Evolutionary conservation across 805 yeast genomes (phyloP), one percentile per base, ranked within the genome.

Genomic region (Candida nemodendra): DNA sequence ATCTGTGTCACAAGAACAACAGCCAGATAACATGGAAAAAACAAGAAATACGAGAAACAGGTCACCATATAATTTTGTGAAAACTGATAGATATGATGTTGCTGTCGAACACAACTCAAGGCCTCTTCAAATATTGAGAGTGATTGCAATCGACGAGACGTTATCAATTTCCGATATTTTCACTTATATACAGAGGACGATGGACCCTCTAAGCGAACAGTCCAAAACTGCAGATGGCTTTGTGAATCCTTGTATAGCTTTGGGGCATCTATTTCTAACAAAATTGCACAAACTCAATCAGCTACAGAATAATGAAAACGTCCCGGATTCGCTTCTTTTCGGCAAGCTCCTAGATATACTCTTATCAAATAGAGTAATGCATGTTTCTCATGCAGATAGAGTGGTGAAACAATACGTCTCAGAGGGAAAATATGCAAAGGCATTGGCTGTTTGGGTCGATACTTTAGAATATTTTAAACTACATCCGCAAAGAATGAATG

Each of bases 391-490:
- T 33, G 48, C 57, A 14, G 46, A 40, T 14, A 47, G 59, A 35
- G 51, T 45, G n/a, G 43, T 57, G 26, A 39, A 26, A 7, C 36
- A 39, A n/a, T 44, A 59, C 8, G 21, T 57, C 6, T 13, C 15
- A 4, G 66, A 61, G 18, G 36, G 38, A 5, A 50, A 56, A 27
- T 51, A 40, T 28, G 27, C 51, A 7, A 53, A 51, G 29, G 64
- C 62, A 3, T 34, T 62, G 19, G 47, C 54, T n/a, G 18, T 53
- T 4, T 61, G 59, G 57, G 48, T 57, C 30, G 56, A 56, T 27
- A 34, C 49, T 17, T 33, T 53, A 14, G 59, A 57, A 31, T 56
- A 54, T 38, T 45, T 50, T 30, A 56, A 47, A 28, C 22, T 31
- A 17, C 48, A 44, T 24, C 56, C 56, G 5, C 45, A 38, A 16